Base-by-base conservation (phyloP, 140 eudicot species). In the Cichorium intybus region DNA sequence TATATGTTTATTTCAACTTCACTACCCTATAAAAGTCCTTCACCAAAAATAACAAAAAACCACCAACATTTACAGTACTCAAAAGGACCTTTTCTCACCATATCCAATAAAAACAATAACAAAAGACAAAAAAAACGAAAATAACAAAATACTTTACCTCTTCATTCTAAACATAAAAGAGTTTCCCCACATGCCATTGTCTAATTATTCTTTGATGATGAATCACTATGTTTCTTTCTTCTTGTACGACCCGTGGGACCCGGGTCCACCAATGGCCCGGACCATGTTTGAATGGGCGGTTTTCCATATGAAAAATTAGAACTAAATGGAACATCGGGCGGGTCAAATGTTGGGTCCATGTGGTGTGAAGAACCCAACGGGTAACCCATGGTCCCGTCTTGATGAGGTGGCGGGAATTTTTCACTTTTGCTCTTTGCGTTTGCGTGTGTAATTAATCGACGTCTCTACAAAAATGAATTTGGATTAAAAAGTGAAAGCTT, bases 361-460 rank as follows among this genome's bases (percentile, higher is more conserved):
- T 78, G 86, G 52, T 84, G 88, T n/a, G 96, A 82, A 33, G 88
- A 78, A 21, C 95, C 96, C 77, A 84, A 75, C 4, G 95, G 81
- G 72, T 72, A 82, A 45, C 97, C 97, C 21, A 91, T 70, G 41
- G 91, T 76, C 24, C 96, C 97, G 33, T 91, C 97, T 61, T 87
- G 86, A 58, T 87, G 97, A 28, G 97, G 97, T 16, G 97, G 97
- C 31, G 97, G 97, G 50, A 91, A 91, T 56, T 91, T 87, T 61
- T 91, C 97, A 33, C 97, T 87, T 63, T 85, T 91, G 91, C 96
- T 87, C 79, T 87, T 84, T 16, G 96, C 96, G 28, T 87, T 91
- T 65, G 97, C 95, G 21, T 91, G 96, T 26, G 80, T 76, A 24
- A 91, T 84, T 45, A 91, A 64, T 24, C 96, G 84, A 46, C 91